A percentile compares a stretch with the other conserved stretches of the same genome.
Conservation (phyloP, 2,329 filamentous ascomycete genomes). For the Boeremia exigua region DNA sequence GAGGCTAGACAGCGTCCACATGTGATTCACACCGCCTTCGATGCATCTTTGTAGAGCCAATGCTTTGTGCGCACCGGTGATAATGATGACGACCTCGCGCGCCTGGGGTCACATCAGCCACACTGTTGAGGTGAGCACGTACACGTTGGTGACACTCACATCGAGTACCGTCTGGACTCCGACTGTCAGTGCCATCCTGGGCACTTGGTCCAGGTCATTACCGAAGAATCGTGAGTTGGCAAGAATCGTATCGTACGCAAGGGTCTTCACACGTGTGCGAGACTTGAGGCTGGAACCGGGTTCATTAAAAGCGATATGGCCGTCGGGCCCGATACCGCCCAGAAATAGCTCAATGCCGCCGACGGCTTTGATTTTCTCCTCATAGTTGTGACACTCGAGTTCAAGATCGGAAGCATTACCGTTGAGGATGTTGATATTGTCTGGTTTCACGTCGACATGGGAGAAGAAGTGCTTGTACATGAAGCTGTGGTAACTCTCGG, state of each 20-base stretch:
- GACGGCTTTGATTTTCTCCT: slow-evolving; percentile 73
- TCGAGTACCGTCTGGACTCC: slow-evolving; percentile 85
- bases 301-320: slow-evolving; percentile 91
- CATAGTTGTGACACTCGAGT: slow-evolving; percentile 79
- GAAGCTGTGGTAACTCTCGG: slow-evolving; percentile 87
- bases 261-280: slow-evolving; percentile 82
- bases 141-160: slow-evolving; percentile 39
- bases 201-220: slow-evolving; percentile 75
- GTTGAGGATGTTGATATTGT: slow-evolving; percentile 84
- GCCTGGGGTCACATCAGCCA: slow-evolving; percentile 52
- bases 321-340: slow-evolving; percentile 83
- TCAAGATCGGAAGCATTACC: slow-evolving; percentile 79
- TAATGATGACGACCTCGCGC: slow-evolving; percentile 81
- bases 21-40: slow-evolving; percentile 83
- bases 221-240: slow-evolving; percentile 86
- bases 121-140: slow-evolving; percentile 10
- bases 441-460: slow-evolving; percentile 79
- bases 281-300: slow-evolving; percentile 79
- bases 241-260: slow-evolving; percentile 85
- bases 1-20: slow-evolving; percentile 85
- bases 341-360: slow-evolving; percentile 88
- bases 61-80: slow-evolving; percentile 81
- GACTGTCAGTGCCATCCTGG: slow-evolving; percentile 82
- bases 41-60: slow-evolving; percentile 80
- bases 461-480: slow-evolving; percentile 95